A percentile compares a stretch with the other conserved stretches of the same genome.
Evolutionary conservation across 2,329 filamentous ascomycete genomes (phyloP).

Genomic region (Talaromyces sp.): DNA sequence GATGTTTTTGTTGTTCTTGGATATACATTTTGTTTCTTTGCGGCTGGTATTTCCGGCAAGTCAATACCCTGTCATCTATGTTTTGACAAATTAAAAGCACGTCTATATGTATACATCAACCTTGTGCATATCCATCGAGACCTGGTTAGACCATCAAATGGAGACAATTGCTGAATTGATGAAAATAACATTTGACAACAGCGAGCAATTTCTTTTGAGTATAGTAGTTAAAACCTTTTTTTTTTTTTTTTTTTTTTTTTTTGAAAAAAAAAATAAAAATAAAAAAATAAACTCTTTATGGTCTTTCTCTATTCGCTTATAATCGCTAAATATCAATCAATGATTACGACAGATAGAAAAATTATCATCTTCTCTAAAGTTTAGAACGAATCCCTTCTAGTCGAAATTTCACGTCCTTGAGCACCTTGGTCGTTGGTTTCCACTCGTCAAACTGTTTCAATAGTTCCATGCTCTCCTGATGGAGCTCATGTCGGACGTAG

Average conservation of each 20-base stretch:
- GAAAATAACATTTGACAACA: neutral
- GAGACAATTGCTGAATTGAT: neutral
- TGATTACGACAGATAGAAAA: neutral
- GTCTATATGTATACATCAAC: neutral
- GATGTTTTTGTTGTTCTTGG: neutral
- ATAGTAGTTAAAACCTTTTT: no score
- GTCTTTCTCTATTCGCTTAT: neutral
- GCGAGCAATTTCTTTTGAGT: no score
- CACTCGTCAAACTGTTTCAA: constrained; percentile 88
- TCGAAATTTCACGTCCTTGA: constrained; percentile 94
- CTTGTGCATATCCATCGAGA: constrained; percentile 1
- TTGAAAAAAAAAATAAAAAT: no score
- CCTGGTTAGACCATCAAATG: neutral
- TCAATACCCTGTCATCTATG: neutral
- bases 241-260: no score
- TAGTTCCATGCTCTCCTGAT: constrained; percentile 69
- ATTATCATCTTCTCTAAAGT: constrained; percentile 12
- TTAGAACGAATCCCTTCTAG: constrained; percentile 88
- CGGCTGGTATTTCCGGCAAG: neutral
- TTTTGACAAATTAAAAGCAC: neutral
- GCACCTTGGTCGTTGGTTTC: constrained; percentile 81
- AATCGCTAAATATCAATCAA: neutral
- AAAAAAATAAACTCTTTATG: neutral
- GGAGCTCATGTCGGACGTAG: constrained; percentile 75
- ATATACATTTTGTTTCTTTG: neutral